phyloP scores from a whole-genome alignment of 2,329 filamentous ascomycete species.

The Curvularia eragrostidis region DNA sequence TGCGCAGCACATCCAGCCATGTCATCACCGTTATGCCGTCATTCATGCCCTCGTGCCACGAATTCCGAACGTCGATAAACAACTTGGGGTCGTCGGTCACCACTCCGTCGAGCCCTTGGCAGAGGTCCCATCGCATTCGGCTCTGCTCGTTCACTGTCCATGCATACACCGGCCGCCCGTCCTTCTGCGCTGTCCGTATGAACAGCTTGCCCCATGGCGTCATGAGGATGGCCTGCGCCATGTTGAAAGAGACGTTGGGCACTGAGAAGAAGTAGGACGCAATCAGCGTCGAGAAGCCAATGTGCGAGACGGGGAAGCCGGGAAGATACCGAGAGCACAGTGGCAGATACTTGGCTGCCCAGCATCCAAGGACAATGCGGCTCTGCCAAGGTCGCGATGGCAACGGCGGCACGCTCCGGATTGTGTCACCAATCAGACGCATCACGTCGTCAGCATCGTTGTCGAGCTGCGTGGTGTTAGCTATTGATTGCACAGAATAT shows the following conservation, averaged over 20 bases:
- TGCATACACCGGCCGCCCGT: conserved; percentile 68
- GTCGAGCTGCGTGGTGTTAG: conserved; percentile 60
- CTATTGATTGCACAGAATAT: background rate
- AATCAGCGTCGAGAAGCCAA: conserved; percentile 70
- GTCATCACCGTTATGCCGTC: conserved; percentile 37
- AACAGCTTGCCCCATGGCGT: conserved; percentile 72
- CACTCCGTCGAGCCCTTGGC: conserved; percentile 73
- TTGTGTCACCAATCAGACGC: conserved; percentile 67
- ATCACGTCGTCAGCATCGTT: conserved; percentile 76
- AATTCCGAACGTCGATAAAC: conserved; percentile 65
- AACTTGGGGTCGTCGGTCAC: conserved; percentile 82
- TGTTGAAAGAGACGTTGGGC: conserved; percentile 77
- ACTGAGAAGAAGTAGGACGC: conserved; percentile 73
- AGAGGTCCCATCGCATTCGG: conserved; percentile 83
- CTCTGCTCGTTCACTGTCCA: conserved; percentile 87
- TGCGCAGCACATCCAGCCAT: conserved; percentile 41
- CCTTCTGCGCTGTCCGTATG: conserved; percentile 64
- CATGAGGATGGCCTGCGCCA: conserved; percentile 72
- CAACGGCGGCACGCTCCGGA: conserved; percentile 60
- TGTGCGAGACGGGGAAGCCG: conserved; percentile 69
- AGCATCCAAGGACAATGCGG: conserved; percentile 80
- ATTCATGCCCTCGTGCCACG: conserved; percentile 49
- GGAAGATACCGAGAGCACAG: conserved; percentile 68
- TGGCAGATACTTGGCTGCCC: conserved; percentile 77
- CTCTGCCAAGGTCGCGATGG: conserved; percentile 67